These are phyloP conservation scores for Stemphylium vesicarium DNA, from an alignment of 2,329 filamentous ascomycete genomes.

Conservation along the genomic window DNA sequence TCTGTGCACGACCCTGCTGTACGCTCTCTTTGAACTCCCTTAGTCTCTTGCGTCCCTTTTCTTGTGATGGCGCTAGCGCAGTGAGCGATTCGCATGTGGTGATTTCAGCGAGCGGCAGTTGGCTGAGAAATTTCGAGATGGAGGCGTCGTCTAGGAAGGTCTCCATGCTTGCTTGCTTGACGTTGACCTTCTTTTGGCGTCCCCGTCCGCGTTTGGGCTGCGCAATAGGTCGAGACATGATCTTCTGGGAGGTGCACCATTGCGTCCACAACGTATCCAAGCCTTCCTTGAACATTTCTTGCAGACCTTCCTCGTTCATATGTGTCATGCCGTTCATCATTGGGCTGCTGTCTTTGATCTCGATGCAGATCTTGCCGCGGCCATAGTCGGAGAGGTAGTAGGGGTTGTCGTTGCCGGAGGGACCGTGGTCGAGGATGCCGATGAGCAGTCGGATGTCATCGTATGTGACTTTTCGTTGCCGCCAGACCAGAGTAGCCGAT, in stretches of 20 bases:
- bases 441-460: conserved; percentile 56
- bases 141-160: conserved; percentile 42
- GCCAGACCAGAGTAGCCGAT: conserved; percentile 53
- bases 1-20: conserved; percentile 41
- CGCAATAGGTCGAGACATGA: conserved; percentile 33
- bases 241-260: conserved; percentile 43
- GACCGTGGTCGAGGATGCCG: conserved; percentile 47
- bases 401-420: conserved; percentile 37
- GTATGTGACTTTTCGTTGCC: conserved; percentile 53
- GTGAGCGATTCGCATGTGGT: conserved; percentile 58
- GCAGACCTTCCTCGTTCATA: conserved; percentile 57
- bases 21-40: conserved; percentile 70
- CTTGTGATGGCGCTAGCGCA: conserved; percentile 63
- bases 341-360: conserved; percentile 43
- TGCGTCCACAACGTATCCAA: conserved; percentile 55
- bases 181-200: conserved; percentile 37
- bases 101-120: conserved; percentile 64
- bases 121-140: conserved; percentile 58
- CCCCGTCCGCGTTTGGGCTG: conserved; percentile 46
- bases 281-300: conserved; percentile 57
- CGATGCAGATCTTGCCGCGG: conserved; percentile 51
- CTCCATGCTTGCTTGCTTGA: conserved; percentile 59
- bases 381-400: conserved; percentile 54
- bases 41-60: conserved; percentile 73
- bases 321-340: conserved; percentile 35